These are phyloP conservation scores for Ziziphus jujuba DNA, from an alignment of 306 rosid species.

Conservation along the genomic window DNA sequence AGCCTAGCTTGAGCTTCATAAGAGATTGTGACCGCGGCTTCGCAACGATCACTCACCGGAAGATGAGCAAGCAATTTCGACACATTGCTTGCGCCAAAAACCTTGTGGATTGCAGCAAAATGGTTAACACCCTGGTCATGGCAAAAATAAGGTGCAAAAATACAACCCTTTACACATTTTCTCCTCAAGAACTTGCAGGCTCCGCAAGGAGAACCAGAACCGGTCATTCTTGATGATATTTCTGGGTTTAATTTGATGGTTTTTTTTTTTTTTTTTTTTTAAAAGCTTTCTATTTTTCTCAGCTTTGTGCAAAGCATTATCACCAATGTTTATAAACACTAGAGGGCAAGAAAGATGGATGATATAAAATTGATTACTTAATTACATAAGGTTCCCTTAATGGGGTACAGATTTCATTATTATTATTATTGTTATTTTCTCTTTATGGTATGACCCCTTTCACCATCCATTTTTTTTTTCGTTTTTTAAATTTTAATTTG, in stretches of 20 bases:
- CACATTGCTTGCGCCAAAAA: slow-evolving; percentile 97
- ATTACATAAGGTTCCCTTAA: slow-evolving; percentile 62
- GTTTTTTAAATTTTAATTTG: slow-evolving; percentile 15
- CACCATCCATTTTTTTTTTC: slow-evolving; percentile 21
- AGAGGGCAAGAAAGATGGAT: slow-evolving; percentile 41
- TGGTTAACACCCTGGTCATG: slow-evolving; percentile 91
- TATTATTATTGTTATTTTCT: slow-evolving; percentile 24
- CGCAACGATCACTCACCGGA: slow-evolving; percentile 69
- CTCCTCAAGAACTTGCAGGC: slow-evolving; percentile 99
- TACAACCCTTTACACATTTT: slow-evolving; percentile 86
- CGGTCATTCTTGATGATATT: slow-evolving; percentile 44
- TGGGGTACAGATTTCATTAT: slow-evolving; percentile 69
- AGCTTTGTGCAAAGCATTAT: slow-evolving; percentile 45
- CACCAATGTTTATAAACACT: slow-evolving; percentile 62
- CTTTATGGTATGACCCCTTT: slow-evolving; percentile 38
- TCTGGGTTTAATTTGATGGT: not conserved
- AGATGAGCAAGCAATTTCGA: slow-evolving; percentile 86
- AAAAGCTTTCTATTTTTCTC: slow-evolving; percentile 12
- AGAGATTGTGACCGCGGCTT: slow-evolving; percentile 87
- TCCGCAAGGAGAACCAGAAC: slow-evolving; percentile 98
- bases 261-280: not conserved
- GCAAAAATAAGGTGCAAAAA: slow-evolving; percentile 93
- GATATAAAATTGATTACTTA: slow-evolving; percentile 48
- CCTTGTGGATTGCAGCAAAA: slow-evolving; percentile 93
- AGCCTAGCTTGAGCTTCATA: slow-evolving; percentile 98